Evolutionary conservation across 2,329 filamentous ascomycete species (phyloP).

Genomic region (Hypoxylon sp.): DNA sequence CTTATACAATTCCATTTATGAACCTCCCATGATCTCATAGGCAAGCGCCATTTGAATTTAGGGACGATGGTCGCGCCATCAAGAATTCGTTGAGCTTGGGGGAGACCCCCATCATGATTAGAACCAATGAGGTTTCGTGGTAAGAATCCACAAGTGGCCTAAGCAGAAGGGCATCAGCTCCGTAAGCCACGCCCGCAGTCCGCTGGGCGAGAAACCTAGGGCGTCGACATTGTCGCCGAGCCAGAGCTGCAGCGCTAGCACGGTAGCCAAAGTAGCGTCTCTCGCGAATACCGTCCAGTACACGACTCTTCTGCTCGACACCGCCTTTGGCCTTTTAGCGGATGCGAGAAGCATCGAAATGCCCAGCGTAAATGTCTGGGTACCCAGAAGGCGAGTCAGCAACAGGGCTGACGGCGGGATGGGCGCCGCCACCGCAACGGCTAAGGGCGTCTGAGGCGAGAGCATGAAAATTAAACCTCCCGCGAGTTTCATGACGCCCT

Average conservation of each 20-base stretch:
- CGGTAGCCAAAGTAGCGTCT: constrained; percentile 34
- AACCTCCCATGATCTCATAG: too few relatives aligned
- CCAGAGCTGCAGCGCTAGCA: constrained; percentile 34
- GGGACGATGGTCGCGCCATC: too few relatives aligned
- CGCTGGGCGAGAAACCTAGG: constrained; percentile 32
- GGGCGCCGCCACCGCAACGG: constrained; percentile 30
- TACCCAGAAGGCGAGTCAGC: constrained; percentile 39
- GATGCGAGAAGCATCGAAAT: constrained; percentile 39
- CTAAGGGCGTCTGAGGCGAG: constrained; percentile 36
- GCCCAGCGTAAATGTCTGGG: constrained; percentile 40
- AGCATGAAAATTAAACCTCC: constrained; percentile 33
- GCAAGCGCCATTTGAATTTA: too few relatives aligned
- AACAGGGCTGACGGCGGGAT: constrained; percentile 35
- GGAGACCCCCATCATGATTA: not conserved
- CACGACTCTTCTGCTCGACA: constrained; percentile 33
- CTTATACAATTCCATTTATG: not conserved
- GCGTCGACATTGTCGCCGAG: constrained; percentile 31
- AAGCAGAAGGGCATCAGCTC: constrained; percentile 41
- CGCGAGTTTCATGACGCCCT: constrained; percentile 40
- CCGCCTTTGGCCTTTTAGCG: constrained; percentile 25
- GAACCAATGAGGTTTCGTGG: constrained; percentile 38
- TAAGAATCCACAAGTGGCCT: constrained; percentile 41
- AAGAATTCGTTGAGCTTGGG: not conserved
- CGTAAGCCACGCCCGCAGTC: constrained; percentile 33
- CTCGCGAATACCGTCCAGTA: constrained; percentile 43